These are phyloP conservation scores for Leishmania guyanensis DNA, from an alignment of 208 protist genomes.

Conservation along the genomic window DNA sequence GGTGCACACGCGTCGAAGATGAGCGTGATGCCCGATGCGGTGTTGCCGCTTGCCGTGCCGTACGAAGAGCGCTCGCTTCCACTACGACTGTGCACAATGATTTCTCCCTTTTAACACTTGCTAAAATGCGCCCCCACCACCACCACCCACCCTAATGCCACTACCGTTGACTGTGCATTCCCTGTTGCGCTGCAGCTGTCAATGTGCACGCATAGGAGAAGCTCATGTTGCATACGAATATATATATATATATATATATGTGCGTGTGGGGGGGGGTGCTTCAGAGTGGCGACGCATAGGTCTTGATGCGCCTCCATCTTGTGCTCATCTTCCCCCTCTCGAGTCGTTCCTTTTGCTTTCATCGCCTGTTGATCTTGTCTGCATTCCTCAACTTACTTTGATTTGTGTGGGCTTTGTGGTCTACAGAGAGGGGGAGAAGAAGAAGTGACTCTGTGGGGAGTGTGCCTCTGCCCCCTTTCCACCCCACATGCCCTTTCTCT, in stretches of 20 bases:
- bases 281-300: too few relatives aligned
- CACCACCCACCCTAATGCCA: background rate
- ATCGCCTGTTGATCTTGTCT: too few relatives aligned
- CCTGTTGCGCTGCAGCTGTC: background rate
- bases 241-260: background rate
- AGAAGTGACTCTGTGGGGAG: too few relatives aligned
- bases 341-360: too few relatives aligned
- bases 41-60: constrained; percentile 60
- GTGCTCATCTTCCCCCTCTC: too few relatives aligned
- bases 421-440: too few relatives aligned
- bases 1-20: constrained; percentile 6
- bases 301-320: too few relatives aligned
- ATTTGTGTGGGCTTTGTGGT: too few relatives aligned
- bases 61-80: constrained; percentile 46
- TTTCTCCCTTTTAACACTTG: constrained; percentile 52
- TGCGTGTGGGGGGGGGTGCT: background rate
- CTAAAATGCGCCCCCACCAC: background rate
- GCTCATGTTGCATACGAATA: background rate
- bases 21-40: constrained; percentile 43
- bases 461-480: too few relatives aligned
- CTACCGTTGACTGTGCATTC: background rate
- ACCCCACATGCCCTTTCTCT: too few relatives aligned
- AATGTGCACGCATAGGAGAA: background rate
- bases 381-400: too few relatives aligned
- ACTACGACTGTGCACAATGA: constrained; percentile 44